phyloP scores from a whole-genome alignment of 768 basidiomycete species.

The Boletus barrowsii region DNA sequence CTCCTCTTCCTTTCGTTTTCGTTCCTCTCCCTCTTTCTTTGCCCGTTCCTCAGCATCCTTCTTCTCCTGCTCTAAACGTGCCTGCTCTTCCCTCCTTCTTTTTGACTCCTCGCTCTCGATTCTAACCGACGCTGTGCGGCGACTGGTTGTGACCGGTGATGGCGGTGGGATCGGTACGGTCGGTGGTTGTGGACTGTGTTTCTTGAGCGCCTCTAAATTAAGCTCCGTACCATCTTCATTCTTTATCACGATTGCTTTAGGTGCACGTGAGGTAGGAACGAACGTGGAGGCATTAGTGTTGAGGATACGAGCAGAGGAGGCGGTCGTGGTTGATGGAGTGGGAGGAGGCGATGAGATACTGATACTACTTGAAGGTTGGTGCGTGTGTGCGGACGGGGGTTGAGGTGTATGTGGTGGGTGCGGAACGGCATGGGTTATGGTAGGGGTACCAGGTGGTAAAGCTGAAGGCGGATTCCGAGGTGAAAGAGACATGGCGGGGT shows the following conservation, averaged over 20 bases:
- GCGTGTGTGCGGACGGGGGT: slow-evolving; percentile 41
- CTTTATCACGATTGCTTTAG: slow-evolving; percentile 55
- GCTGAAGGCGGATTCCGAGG: slow-evolving; percentile 57
- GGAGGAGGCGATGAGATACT: slow-evolving; percentile 59
- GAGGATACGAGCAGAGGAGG: slow-evolving; percentile 42
- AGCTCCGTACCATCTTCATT: slow-evolving; percentile 64
- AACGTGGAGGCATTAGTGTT: slow-evolving; percentile 66
- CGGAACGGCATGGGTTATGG: slow-evolving; percentile 56
- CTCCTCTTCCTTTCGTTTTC: slow-evolving; percentile 42
- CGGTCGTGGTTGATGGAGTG: slow-evolving; percentile 55
- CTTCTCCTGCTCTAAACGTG: slow-evolving; percentile 39
- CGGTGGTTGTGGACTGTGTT: slow-evolving; percentile 42
- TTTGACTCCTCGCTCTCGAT: slow-evolving; percentile 65
- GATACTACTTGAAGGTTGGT: slow-evolving; percentile 45
- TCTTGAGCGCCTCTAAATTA: slow-evolving; percentile 52
- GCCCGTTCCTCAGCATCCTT: slow-evolving; percentile 37
- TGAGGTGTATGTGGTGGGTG: slow-evolving; percentile 44
- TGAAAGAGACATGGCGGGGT: slow-evolving; percentile 60
- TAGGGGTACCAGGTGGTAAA: slow-evolving; percentile 69
- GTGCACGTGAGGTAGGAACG: slow-evolving; percentile 48
- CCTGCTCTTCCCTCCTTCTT: slow-evolving; percentile 44
- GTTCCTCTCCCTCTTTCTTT: slow-evolving; percentile 36
- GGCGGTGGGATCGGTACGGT: slow-evolving; percentile 40
- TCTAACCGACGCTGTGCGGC: slow-evolving; percentile 42
- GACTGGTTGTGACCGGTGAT: slow-evolving; percentile 26